Base-by-base conservation (phyloP, 805 yeast species). In the Metschnikowia gruessii region DNA sequence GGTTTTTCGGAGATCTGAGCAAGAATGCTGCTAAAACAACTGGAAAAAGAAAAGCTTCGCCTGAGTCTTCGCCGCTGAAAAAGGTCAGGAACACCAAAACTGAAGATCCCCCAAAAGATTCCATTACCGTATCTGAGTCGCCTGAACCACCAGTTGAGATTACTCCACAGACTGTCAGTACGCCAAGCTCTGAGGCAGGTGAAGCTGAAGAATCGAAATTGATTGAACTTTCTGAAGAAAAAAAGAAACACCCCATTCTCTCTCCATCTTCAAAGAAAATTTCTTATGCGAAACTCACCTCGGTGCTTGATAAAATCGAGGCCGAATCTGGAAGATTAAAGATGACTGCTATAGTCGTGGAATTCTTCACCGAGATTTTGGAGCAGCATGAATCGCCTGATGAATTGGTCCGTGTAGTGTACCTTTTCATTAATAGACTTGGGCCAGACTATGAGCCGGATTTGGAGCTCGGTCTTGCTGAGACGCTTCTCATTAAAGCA, bases 401-500 rank as follows among this genome's bases (percentile, higher is more conserved):
- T n/a, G 74, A 80, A 37, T 66, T 94, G 43, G 75, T 87, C 6
- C 81, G 79, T 45, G 82, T 88, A 1, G 85, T 91, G 1, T 94
- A 92, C 57, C 74, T 94, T 15, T 86, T 87, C 66, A 90, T 92
- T 61, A 92, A 92, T 62, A 72, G 92, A 50, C 69, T 91, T 9
- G 97, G 97, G 0, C 99, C 99, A 0, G 99, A 94, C 63, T 94
- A 94, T 61, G 96, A 89, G 61, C 75, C 76, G 1, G 97, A 95
- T 26, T 69, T 92, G 47, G 99, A 94, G 60, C 72, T 94, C 21
- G 99, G 99, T 0, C 74, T 94, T 2, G 99, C 99, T 15, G 99
- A 94, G 64, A 82, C 95, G 2, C 62, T 94, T 10, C 69, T 94
- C 22, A 81, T 91, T 58, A 94, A 91, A 59, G 94, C 98, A 0